Base-by-base conservation (phyloP, 768 basidiomycete genomes). In the Lentinula sp. region DNA sequence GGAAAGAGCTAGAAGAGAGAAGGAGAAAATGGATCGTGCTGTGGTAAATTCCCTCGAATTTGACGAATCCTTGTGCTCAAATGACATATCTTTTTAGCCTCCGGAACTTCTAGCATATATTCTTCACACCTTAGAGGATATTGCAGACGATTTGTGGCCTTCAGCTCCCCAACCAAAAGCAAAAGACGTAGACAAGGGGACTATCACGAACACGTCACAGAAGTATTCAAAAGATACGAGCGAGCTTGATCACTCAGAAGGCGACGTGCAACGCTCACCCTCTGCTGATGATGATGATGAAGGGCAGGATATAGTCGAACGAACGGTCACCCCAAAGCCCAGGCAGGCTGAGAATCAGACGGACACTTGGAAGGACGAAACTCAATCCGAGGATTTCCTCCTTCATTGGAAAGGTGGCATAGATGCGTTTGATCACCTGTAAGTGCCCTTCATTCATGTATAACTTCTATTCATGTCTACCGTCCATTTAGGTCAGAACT, bases 41-140 rank as follows among this genome's bases (percentile, higher is more conserved):
- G 84, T 90, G 69, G 90, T 91, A 73, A 73, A 89, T 48, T 42
- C 63, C 37, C 67, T 55, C 42, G 28, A 57, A 61, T 59, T 43
- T 61, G 23, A 34, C 59, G 62, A 66, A 56, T 48, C 62, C 62
- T 49, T 56, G 8, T 9, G 21, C 49, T 60, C 68, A 57, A 66
- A 60, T 9, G 15, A 34, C 23, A 35, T 21, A 6, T 56, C 39
- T 64, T 61, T 66, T 57, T 64, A 92, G 90, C 87, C 89, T 35
- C 87, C 88, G 54, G 84, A 89, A 68, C 64, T 85, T n/a, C 70
- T 92, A 51, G 76, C 80, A 7, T 74, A 76, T 3, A 80, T 92
- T 23, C 69, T 90, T 31, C 68, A 69, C 1, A 80, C 84, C 63
- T 81, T 86, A 49, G 76, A 81, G 21, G 79, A 79, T 46, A 70